Evolutionary conservation across 2,329 filamentous ascomycete genomes (phyloP), one percentile per base, ranked within the genome.

Genomic region (Ophiostoma sp.): DNA sequence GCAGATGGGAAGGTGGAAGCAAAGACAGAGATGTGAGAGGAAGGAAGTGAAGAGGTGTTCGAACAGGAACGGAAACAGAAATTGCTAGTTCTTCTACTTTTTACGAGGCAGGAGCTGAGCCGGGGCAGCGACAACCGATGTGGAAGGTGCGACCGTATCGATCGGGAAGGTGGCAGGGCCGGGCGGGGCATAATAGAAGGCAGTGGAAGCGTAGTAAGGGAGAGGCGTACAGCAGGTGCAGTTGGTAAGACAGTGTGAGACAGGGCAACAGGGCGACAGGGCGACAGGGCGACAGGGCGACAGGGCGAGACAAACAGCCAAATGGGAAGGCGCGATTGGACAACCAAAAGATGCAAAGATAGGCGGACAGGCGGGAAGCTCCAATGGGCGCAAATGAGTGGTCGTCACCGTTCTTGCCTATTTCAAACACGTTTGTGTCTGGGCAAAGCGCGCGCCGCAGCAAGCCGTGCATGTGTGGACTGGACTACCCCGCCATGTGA

Each of bases 121-220:
- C 44, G 62, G 62, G 23, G 44, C 48, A 60, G 57, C 52, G 65
- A 44, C 60, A 69, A 69, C 68, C 54, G 68, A 71, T 66, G 57
- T 54, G 68, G 68, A 71, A 71, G 70, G 68, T 69, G 66, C 68
- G 67, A 71, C n/a, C 66, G 48, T 65, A 72, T 71, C 67, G 71
- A 71, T 72, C 67, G 69, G 71, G 69, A 73, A 73, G 72, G 72
- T 72, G 73, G 71, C 68, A 73, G 64, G 35, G 65, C 67, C 23
- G 62, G 70, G 73, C 71, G 73, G 73, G 72, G 73, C 73, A 74
- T 74, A 31, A 31, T 33, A 10, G 39, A 17, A 31, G 33, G 65
- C 44, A 39, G 31, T 13, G 36, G 23, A 48, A 67, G 54, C 54
- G 27, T 17, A 20, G 44, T 52, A 20, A n/a, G 27, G 54, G 27